A percentile compares a stretch with the other conserved stretches of the same genome.
phyloP scores from a whole-genome alignment of 176 grass and related monocot species.

The Eleusine coracana region DNA sequence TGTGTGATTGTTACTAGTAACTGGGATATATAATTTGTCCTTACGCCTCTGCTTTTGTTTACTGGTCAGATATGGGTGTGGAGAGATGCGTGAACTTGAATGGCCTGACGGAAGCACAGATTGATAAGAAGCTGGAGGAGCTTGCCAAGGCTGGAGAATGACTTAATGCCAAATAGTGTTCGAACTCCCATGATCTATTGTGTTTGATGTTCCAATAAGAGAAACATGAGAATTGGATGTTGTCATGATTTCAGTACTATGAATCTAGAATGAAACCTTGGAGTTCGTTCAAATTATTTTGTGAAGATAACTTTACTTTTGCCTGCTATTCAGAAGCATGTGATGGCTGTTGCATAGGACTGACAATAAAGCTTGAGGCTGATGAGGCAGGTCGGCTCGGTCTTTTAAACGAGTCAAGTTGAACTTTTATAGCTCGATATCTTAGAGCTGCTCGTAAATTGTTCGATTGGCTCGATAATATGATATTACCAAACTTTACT shows the following conservation, averaged over 20 bases:
- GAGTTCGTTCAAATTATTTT: neutral
- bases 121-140: constrained; percentile 75
- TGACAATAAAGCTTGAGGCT: too few relatives aligned
- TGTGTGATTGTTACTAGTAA: neutral
- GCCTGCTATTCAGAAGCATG: neutral
- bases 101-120: constrained; percentile 63
- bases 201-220: constrained; percentile 35
- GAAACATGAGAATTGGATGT: neutral
- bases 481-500: too few relatives aligned
- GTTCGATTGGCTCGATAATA: too few relatives aligned
- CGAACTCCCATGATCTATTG: neutral
- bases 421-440: too few relatives aligned
- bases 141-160: constrained; percentile 46
- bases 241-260: constrained; percentile 12
- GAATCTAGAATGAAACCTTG: constrained; percentile 7
- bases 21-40: neutral
- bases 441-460: too few relatives aligned
- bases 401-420: too few relatives aligned
- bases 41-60: neutral
- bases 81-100: constrained; percentile 73
- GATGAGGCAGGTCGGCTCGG: too few relatives aligned
- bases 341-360: too few relatives aligned
- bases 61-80: constrained; percentile 61
- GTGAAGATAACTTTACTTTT: neutral
- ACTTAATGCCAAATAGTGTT: constrained; percentile 26